Percentiles rank a stretch among this genome's conserved stretches.
These are phyloP conservation scores for Zygnema cylindricum DNA, from an alignment of 139 green algal species.

Conservation along the genomic window DNA sequence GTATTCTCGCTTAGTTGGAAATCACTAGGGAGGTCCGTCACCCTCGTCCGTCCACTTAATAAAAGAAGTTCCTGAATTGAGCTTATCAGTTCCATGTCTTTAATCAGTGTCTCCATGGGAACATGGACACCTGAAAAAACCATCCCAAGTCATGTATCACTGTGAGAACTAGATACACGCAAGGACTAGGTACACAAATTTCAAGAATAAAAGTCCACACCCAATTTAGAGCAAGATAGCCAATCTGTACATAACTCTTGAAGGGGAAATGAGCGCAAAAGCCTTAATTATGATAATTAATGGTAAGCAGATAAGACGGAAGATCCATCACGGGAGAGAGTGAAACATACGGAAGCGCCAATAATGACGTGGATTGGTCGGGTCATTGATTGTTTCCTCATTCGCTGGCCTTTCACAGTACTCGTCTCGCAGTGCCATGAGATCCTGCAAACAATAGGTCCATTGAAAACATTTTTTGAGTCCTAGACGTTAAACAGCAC, in stretches of 20 bases:
- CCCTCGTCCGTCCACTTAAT: not conserved
- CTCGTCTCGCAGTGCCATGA: constrained; percentile 53
- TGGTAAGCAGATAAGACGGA: constrained; percentile 57
- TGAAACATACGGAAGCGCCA: constrained; percentile 78
- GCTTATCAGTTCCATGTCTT: constrained; percentile 29
- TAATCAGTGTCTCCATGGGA: constrained; percentile 51
- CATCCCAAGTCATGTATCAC: too few species aligned
- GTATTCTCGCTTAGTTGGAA: too few species aligned
- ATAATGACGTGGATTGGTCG: constrained; percentile 91
- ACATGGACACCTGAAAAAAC: constrained; percentile 42
- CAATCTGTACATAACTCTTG: not conserved
- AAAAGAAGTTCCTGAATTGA: constrained; percentile 41
- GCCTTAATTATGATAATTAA: not conserved
- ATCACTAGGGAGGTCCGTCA: not conserved
- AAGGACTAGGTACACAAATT: not conserved
- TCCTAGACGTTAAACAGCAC: too few species aligned
- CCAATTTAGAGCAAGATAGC: not conserved
- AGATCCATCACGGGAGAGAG: constrained; percentile 35
- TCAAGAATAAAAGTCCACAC: not conserved
- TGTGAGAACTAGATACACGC: too few species aligned
- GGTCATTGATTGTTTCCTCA: constrained; percentile 97
- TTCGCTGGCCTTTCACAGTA: constrained; percentile 67
- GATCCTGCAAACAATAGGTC: too few species aligned
- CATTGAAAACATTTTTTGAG: too few species aligned
- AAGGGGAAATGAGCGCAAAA: not conserved